Evolutionary conservation across 495 filamentous ascomycete genomes (phyloP), one percentile per base, ranked within the genome.

Genomic region (Oidiodendron maius): DNA sequence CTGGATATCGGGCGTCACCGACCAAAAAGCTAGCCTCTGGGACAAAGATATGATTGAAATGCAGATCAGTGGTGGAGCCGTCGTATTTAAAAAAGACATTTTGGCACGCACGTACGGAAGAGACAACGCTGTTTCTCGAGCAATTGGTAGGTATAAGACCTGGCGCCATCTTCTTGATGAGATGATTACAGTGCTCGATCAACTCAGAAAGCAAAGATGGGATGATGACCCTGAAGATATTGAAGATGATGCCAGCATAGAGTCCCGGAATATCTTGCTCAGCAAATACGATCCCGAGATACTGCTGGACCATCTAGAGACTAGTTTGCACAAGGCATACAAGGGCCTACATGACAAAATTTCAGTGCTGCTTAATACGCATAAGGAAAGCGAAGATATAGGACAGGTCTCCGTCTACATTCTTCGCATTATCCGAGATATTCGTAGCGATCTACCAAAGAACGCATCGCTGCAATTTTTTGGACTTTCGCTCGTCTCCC

Each of bases 381-480:
- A 72, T 34, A 60, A 64, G 9, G 62, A 70, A 9, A 61, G 62
- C 0, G 61, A 68, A 4, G 55, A 77, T 36, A 65, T 67, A 23
- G 79, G 73, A 1, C 64, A 63, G 10, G 74, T 88, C 36, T 75
- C 82, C 22, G 76, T 80, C 38, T 91, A 90, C 59, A 57, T 95
- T 30, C 62, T 96, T 1, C 83, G 90, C 10, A 61, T 86, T 0
- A 71, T 91, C n/a, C 69, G 93, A 15, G 85, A 94, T 43, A 69
- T 95, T 8, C 73, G 86, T 2, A 70, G 76, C 16, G 71, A 82
- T 10, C 66, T 89, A 11, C 86, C 88, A 1, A 59, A 77, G 36
- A 53, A 64, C 16, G 40, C 56, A 18, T 57, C 68, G 28, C 56
- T 64, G 5, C 48, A 69, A 25, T 43, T 54, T 1, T 80, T 83